phyloP scores from a whole-genome alignment of 2,329 filamentous ascomycete genomes.

The Remersonia thermophila region DNA sequence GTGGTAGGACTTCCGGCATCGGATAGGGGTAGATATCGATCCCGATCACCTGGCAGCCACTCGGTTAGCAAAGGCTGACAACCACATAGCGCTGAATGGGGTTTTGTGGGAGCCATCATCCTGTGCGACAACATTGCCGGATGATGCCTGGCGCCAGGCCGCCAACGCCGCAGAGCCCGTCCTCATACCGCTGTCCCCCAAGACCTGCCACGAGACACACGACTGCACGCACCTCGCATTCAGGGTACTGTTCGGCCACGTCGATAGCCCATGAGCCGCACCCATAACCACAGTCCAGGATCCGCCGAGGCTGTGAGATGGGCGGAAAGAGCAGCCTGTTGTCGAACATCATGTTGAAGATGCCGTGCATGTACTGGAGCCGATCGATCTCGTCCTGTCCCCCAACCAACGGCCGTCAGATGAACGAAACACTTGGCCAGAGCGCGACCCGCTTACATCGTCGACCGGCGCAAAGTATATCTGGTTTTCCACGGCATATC shows the following conservation, averaged over 20 bases:
- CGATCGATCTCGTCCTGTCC: conserved; percentile 54
- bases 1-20: conserved; percentile 49
- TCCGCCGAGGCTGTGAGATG: conserved; percentile 39
- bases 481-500: conserved; percentile 50
- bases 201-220: too few relatives aligned
- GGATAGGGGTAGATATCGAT: conserved; percentile 62
- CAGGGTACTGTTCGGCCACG: conserved; percentile 51
- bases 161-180: too few relatives aligned
- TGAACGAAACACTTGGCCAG: background rate
- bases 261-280: conserved; percentile 59
- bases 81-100: background rate
- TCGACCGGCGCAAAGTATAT: conserved; percentile 60
- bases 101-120: too few relatives aligned
- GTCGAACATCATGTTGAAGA: conserved; percentile 54
- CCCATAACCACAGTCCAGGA: conserved; percentile 64
- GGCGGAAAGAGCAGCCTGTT: conserved; percentile 58
- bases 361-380: conserved; percentile 48
- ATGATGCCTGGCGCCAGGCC: too few relatives aligned
- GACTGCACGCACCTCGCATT: conserved; percentile 43
- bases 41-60: conserved; percentile 47
- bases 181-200: too few relatives aligned
- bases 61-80: conserved; percentile 9
- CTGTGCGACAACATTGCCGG: background rate
- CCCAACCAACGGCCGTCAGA: conserved; percentile 7
- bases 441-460: conserved; percentile 41